Base-by-base conservation (phyloP, 345 rosid genomes). In the Pseudoturritis turrita region DNA sequence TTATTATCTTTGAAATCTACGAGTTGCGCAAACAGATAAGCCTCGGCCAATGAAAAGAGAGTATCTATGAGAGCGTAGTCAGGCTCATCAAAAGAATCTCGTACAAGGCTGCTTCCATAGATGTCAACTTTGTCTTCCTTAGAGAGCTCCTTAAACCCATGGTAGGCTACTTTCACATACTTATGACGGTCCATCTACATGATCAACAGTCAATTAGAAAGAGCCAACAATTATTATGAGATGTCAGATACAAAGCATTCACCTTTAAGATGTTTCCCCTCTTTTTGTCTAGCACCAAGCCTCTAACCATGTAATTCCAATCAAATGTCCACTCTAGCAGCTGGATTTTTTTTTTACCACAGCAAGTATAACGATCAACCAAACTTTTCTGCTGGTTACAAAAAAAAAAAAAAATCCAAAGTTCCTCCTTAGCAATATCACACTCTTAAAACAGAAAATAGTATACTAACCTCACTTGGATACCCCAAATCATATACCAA, bases 191-290 rank as follows among this genome's bases (percentile, higher is more conserved):
- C 99, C 99, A 95, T 95, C 99, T 95, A 85, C 54, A 31, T 10
- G 46, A 65, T 26, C 54, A 70, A 77, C 31, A 72, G 36, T 31
- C 14, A 68, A 46, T 25, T 49, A 74, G 44, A 14, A 47, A 37
- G 29, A 40, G 23, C 37, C 35, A 56, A 26, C 21, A 63, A 35
- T 1, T 28, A 63, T 33, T 29, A 46, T 28, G 52, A 37, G 31
- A 53, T n/a, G 10, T 13, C 44, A 14, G 4, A 58, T 43, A 60
- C 29, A 23, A 49, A 36, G 17, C 3, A 40, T 33, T 55, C 40
- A 87, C 99, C 96, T 95, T 95, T 79, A 95, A 82, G 78, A 95
- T 95, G 80, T 95, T 95, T 81, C 99, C 99, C 68, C 92, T 86
- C 86, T 84, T 91, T 86, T 89, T 95, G 77, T 95, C 99, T 28